A percentile compares a stretch with the other conserved stretches of the same genome.
Conservation (phyloP, 305 asterid genomes). For the Striga hermonthica region DNA sequence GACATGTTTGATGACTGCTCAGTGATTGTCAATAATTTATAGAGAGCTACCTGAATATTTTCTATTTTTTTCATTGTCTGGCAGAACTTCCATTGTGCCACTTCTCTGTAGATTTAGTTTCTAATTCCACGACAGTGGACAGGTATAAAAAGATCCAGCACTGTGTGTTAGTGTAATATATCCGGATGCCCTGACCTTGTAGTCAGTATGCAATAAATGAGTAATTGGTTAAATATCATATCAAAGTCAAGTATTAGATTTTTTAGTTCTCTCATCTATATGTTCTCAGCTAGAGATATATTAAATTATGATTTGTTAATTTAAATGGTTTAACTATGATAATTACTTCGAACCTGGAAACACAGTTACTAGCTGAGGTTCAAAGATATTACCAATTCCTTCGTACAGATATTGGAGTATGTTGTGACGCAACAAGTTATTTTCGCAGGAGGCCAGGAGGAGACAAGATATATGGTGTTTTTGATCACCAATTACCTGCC, state of each 20-base stretch:
- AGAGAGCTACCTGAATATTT: too few relatives aligned
- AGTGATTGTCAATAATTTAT: too few relatives aligned
- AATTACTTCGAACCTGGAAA: background rate
- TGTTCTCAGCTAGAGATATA: background rate
- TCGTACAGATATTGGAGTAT: background rate
- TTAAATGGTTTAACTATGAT: too few relatives aligned
- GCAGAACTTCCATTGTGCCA: too few relatives aligned
- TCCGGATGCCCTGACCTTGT: slow-evolving; percentile 8
- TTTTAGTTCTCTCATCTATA: slow-evolving; percentile 8
- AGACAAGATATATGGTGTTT: slow-evolving; percentile 82
- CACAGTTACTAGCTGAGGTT: slow-evolving; percentile 1
- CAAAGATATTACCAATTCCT: background rate
- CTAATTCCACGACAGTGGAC: slow-evolving; percentile 19
- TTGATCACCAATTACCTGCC: slow-evolving; percentile 92
- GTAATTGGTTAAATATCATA: slow-evolving; percentile 3
- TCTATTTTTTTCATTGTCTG: too few relatives aligned
- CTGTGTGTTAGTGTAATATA: slow-evolving; percentile 20
- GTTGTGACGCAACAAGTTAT: slow-evolving; percentile 23
- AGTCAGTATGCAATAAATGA: slow-evolving; percentile 4
- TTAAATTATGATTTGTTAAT: background rate
- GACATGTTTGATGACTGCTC: too few relatives aligned
- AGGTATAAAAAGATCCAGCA: slow-evolving; percentile 4
- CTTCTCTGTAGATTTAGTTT: background rate
- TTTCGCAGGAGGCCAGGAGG: slow-evolving; percentile 94
- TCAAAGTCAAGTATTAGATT: background rate